These are phyloP conservation scores for Capsella bursapastoris DNA, from an alignment of 345 rosid species.

Conservation along the genomic window DNA sequence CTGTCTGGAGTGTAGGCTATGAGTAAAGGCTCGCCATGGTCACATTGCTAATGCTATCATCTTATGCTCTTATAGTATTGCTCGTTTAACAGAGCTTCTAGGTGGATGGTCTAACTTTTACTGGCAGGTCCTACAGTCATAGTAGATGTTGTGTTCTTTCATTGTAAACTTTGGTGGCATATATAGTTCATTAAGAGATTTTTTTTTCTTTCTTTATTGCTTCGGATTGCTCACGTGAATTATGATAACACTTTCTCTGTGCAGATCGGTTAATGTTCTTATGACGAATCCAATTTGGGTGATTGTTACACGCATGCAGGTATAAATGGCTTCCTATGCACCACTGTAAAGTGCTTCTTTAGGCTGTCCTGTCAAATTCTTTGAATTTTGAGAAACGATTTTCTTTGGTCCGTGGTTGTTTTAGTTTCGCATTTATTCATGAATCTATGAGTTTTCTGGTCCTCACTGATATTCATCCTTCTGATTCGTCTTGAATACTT, in stretches of 20 bases:
- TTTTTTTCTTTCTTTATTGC: constrained; percentile 1
- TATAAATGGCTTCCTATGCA: constrained; percentile 41
- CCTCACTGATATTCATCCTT: not conserved
- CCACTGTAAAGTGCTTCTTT: not conserved
- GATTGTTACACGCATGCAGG: constrained; percentile 98
- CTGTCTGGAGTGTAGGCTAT: constrained; percentile 20
- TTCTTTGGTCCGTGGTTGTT: not conserved
- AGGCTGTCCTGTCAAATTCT: not conserved
- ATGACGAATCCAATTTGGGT: constrained; percentile 98
- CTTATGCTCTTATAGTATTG: constrained; percentile 13
- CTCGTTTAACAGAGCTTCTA: constrained; percentile 15
- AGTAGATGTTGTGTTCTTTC: not conserved
- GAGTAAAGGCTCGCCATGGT: not conserved
- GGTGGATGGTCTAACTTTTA: constrained; percentile 11
- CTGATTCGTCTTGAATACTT: constrained; percentile 26
- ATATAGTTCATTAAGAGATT: not conserved
- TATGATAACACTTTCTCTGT: constrained; percentile 36
- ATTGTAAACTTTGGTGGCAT: constrained; percentile 16
- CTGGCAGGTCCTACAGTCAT: constrained; percentile 9
- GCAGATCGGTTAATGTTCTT: constrained; percentile 88
- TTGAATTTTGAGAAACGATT: not conserved
- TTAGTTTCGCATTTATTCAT: not conserved
- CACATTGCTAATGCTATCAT: constrained; percentile 21
- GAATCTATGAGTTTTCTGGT: constrained; percentile 7
- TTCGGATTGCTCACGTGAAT: constrained; percentile 21